Base-by-base conservation (phyloP, 129 eudicot species). In the Flaveria trinervia region DNA sequence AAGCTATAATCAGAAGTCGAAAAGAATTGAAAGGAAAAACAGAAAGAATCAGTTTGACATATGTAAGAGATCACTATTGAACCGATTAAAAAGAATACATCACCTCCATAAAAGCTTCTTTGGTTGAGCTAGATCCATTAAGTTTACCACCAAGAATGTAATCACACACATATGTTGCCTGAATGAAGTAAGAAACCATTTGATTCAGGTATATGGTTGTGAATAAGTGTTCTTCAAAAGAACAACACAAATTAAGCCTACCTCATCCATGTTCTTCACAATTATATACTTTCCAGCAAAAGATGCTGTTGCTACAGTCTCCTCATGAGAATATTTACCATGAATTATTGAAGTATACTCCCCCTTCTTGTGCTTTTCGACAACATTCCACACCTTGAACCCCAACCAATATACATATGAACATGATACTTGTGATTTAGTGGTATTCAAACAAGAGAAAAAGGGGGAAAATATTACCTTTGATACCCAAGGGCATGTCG, bases 401-500 rank as follows among this genome's bases (percentile, higher is more conserved):
- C 75, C 64, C 65, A 78, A 60, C 49, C 30, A 44, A 60, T 50
- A 41, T 56, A 13, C 76, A 78, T 78, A 56, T 17, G 51, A 45
- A 56, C 28, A 70, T 77, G 25, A 69, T 23, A 45, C 22, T 26
- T 30, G 48, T 28, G 33, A n/a, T 65, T 28, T 17, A 59, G 59
- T 76, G 4, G 51, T 64, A 75, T 64, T 73, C 67, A 66, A 30
- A 51, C 65, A 51, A 50, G 64, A 65, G 64, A 65, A 62, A 52
- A 39, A 1, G 25, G 2, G 16, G 16, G 36, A 36, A 55, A 43
- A 56, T 22, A 16, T 16, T 83, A 92, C 96, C 98, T 94, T 94
- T 26, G 89, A 28, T 28, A 94, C 98, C 98, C 98, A 94, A 45
- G 98, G 97, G 84, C 98, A 91, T 33, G 97, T 94, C 13, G 98